These are phyloP conservation scores for Anthoceros angustus DNA, from an alignment of 225 moss, liverwort and hornwort genomes.

Conservation along the genomic window DNA sequence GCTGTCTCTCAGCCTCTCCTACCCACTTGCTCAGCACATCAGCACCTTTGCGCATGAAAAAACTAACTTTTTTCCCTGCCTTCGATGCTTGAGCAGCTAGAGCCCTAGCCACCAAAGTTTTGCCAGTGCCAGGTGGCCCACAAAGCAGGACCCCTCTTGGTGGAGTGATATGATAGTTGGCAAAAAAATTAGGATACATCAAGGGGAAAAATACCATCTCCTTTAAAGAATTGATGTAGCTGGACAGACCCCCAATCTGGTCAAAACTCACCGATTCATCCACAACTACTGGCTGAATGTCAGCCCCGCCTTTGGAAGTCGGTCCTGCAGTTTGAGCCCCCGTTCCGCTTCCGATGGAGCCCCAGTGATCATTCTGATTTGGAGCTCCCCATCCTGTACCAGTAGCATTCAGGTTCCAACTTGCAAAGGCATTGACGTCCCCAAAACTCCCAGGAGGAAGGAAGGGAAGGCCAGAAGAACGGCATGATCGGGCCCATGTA, in stretches of 20 bases:
- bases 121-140: conserved; percentile 66
- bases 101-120: conserved; percentile 71
- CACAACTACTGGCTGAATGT: conserved; percentile 74
- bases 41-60: conserved; percentile 80
- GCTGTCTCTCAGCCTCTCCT: conserved; percentile 67
- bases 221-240: conserved; percentile 71
- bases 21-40: conserved; percentile 84
- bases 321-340: conserved; percentile 66
- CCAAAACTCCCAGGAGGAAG: conserved; percentile 42
- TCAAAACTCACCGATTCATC: conserved; percentile 65
- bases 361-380: conserved; percentile 43
- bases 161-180: conserved; percentile 67
- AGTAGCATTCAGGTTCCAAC: conserved; percentile 5
- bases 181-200: conserved; percentile 63
- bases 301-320: conserved; percentile 77
- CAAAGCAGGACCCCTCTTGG: conserved; percentile 65
- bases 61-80: conserved; percentile 70
- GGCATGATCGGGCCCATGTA: conserved; percentile 51
- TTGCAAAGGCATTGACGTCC: conserved; percentile 28
- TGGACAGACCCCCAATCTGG: conserved; percentile 66
- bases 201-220: conserved; percentile 84
- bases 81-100: conserved; percentile 62
- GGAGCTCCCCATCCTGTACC: conserved; percentile 42
- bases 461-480: conserved; percentile 41
- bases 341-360: conserved; percentile 29